Evolutionary conservation across 2,329 filamentous ascomycete genomes (phyloP), one percentile per base, ranked within the genome.

Genomic region (Aspergillus tubingensis): DNA sequence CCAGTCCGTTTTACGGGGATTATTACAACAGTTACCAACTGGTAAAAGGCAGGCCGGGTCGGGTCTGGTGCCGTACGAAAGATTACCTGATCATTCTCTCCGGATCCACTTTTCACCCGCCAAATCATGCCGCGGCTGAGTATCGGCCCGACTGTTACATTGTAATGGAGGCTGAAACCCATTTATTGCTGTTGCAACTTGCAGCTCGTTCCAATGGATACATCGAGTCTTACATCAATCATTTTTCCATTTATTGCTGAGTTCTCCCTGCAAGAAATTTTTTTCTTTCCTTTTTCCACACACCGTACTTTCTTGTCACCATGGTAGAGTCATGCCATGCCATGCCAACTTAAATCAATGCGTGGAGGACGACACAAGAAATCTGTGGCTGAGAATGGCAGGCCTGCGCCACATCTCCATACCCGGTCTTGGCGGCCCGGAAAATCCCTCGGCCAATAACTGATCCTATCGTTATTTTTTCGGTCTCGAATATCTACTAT

Each of bases 351-450:
- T 5, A 11, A 11, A 36, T 36, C 11, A 6, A 36, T 36, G 5
- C 11, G 5, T 13, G 3, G 4, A 11, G 11, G 32, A 36, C 10
- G 27, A 13, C 32, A 36, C 32, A 36, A 36, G 32, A 36, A 11
- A 7, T 27, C 15, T 30, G 47, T 50, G 47, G 47, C 47, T 50
- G 47, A 30, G 47, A 6, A 30, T 11, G 8, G 15, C 25, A 11
- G 8, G 5, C 11, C 39, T 55, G 53, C 53, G 53, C 58, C 58
- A 60, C 58, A 23, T 19, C 5, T 36, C 48, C 54, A 30, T 44
- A 47, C 49, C 39, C 25, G 27, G 62, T 43, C 62, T 62, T 62
- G 62, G 62, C 53, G 56, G 61, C 27, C 38, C 41, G 61, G 54
- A 62, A 64, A 62, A 65, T 62, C 54, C 60, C 54, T 51, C 43